Conservation (phyloP, 129 eudicot species). For the Artemisia annua region DNA sequence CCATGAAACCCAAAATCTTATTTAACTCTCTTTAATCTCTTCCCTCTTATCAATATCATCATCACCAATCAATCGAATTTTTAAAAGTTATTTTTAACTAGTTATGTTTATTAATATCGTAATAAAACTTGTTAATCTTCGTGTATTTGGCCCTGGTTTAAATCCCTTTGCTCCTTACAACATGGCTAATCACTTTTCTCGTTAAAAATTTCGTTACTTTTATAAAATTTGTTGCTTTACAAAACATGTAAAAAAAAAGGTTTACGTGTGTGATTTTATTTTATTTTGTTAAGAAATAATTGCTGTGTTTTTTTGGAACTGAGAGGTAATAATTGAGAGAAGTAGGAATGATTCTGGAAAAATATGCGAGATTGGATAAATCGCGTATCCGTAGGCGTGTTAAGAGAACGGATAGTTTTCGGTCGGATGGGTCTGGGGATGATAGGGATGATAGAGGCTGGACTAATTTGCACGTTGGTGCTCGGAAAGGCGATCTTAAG, state of each 20-base stretch:
- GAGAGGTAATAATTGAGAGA: too few relatives aligned
- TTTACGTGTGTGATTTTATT: neutral
- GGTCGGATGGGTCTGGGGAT: constrained; percentile 14
- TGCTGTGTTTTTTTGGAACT: too few relatives aligned
- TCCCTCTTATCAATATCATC: too few relatives aligned
- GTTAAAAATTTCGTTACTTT: neutral
- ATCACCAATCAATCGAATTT: too few relatives aligned
- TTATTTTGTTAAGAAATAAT: neutral
- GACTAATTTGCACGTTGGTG: constrained; percentile 78
- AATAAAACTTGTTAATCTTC: neutral
- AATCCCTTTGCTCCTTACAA: neutral
- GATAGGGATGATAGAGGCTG: constrained; percentile 69
- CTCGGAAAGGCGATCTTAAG: constrained; percentile 67
- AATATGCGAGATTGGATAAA: neutral
- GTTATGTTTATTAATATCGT: too few relatives aligned
- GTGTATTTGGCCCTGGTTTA: neutral
- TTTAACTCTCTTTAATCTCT: too few relatives aligned
- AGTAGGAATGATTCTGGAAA: neutral
- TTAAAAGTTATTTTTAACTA: too few relatives aligned
- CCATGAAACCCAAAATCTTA: too few relatives aligned
- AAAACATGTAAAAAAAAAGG: neutral
- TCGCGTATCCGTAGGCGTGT: constrained; percentile 15
- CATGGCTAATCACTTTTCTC: neutral
- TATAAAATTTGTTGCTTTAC: neutral
- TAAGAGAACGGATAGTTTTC: neutral